Base-by-base conservation (phyloP, 116 monocot genomes). In the Cymodocea nodosa region DNA sequence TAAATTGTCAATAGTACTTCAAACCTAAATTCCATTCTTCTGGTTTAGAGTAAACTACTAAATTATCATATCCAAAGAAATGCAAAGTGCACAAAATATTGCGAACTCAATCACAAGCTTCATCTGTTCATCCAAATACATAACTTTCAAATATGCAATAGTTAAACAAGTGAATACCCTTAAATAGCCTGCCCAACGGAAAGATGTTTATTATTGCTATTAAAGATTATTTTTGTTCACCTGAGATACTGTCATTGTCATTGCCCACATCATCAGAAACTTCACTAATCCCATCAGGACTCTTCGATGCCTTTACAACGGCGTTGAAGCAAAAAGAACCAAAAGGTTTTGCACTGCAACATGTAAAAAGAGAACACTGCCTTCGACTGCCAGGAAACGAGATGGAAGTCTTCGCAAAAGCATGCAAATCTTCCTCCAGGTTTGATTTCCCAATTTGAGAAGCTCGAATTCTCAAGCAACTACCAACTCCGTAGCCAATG, bases 331-430 rank as follows among this genome's bases (percentile, higher is more conserved):
- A 16, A 60, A 39, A 65, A 9, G 62, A 60, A 3, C 5, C n/a
- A 24, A 54, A 1, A 3, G 52, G 66, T 66, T 71, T 60, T 51
- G 25, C 18, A 4, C 23, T 19, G 34, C 18, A 15, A 62, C 40
- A 20, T 23, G 62, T 24, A 36, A 57, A 62, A 63, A 17, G 17
- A 19, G 67, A 54, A 5, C 13, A 57, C 50, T 55, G 52, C 63
- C 62, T 61, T 35, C 54, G 52, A 57, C 8, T 1, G 22, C 76
- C 52, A 35, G 19, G 18, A 66, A 76, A 70, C 3, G 70, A 52
- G 19, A 60, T 50, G 5, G 65, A 65, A 76, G 53, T 5, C 52
- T 60, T 76, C 24, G 59, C 51, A 17, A 50, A 23, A 6, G 35
- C 30, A 64, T 58, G 18, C 3, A 55, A 22, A 35, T 14, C 44